These are phyloP conservation scores for Cyclaneusma minus DNA, from an alignment of 2,329 filamentous ascomycete species.

Conservation along the genomic window DNA sequence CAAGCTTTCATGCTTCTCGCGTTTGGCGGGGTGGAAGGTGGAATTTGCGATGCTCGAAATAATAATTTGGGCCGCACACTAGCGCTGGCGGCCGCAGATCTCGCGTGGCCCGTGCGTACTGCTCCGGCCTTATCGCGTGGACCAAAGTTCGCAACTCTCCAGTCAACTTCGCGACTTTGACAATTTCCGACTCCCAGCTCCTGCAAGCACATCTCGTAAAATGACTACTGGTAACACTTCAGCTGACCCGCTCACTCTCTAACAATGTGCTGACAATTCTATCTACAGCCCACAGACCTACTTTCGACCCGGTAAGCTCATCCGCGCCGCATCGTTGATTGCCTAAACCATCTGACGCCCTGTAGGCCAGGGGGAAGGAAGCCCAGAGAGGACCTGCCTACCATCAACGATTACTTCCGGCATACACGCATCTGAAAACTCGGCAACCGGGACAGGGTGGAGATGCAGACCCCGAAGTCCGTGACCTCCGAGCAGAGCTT, in stretches of 20 bases:
- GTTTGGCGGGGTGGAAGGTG: too few relatives aligned
- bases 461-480: slow-evolving; percentile 50
- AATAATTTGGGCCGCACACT: too few relatives aligned
- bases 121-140: slow-evolving; percentile 2
- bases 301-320: slow-evolving; percentile 71
- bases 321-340: neutral
- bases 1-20: too few relatives aligned
- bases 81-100: too few relatives aligned
- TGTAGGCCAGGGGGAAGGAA: slow-evolving; percentile 80
- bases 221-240: slow-evolving; percentile 33
- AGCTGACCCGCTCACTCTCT: neutral
- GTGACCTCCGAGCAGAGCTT: slow-evolving; percentile 81
- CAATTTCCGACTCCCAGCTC: slow-evolving; percentile 1
- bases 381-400: slow-evolving; percentile 85
- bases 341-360: slow-evolving; percentile 15
- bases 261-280: slow-evolving; percentile 6
- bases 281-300: slow-evolving; percentile 59
- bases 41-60: too few relatives aligned
- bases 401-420: slow-evolving; percentile 88
- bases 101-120: too few relatives aligned
- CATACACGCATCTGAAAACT: slow-evolving; percentile 84
- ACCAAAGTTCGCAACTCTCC: slow-evolving; percentile 3
- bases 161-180: slow-evolving; percentile 4
- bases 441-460: slow-evolving; percentile 85
- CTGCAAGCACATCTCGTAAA: slow-evolving; percentile 7